Base-by-base conservation (phyloP, 345 rosid genomes). In the Rhodamnia argentea region DNA sequence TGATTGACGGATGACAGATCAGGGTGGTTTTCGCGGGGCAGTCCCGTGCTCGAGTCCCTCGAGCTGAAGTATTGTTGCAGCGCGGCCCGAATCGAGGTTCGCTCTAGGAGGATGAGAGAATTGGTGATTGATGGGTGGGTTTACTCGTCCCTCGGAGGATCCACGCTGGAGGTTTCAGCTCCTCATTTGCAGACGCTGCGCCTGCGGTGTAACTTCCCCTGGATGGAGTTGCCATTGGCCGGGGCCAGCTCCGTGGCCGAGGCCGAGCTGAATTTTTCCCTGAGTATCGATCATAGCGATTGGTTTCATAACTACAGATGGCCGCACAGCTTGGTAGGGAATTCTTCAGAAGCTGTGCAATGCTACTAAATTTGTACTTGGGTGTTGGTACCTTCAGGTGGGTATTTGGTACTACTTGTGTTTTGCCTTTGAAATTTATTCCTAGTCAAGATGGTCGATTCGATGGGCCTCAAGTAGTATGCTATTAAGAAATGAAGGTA, bases 261-360 rank as follows among this genome's bases (percentile, higher is more conserved):
- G 76, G 76, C 76, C 24, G 44, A 64, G 76, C 16, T 64, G 44
- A 29, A 64, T 64, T 64, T 64, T 44, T 64, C 42, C 76, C 8
- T 64, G 76, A 32, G 0, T 5, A 32, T 64, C 76, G 1, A 10
- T 32, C 1, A 0, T 5, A 0, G 12, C 23, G 44, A 64, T 64
- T 6, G 0, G 23, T 8, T 9, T 8, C 23, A 64, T 64, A 7
- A 32, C 76, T 32, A 8, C 76, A 64, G 7, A 64, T 64, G 76
- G 76, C 76, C 23, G 3, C 1, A 1, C 6, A 64, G 32, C 44
- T 32, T 32, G 76, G 76, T 11, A 22, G 76, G 44, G 44, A 15
- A 32, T 64, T 32, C 76, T 64, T 64, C 44, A 32, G 44, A 64
- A 64, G 76, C 44, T 32, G 76, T 16, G 76, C 76, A 64, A 29